These are phyloP conservation scores for Rhinocladiella mackenziei DNA, from an alignment of 2,329 filamentous ascomycete genomes.

Conservation along the genomic window DNA sequence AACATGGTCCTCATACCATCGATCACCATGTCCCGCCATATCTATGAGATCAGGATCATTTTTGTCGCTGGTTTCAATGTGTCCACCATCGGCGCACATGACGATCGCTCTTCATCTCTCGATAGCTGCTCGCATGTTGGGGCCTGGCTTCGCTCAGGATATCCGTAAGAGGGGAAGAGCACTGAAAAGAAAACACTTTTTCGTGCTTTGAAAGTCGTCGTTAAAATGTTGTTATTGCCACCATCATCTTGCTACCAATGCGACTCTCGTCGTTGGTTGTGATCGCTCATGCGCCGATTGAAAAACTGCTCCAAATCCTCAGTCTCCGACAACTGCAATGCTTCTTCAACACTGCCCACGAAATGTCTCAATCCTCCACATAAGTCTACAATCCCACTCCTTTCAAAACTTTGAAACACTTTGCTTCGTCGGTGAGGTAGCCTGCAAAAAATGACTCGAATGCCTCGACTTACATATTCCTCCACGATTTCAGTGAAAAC, in stretches of 20 bases:
- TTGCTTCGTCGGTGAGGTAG: conserved; percentile 48
- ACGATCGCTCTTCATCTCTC: conserved; percentile 32
- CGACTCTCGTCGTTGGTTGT: conserved; percentile 5
- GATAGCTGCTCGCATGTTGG: conserved; percentile 30
- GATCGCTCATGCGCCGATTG: conserved; percentile 12
- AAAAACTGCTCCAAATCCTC: conserved; percentile 51
- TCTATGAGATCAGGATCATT: conserved; percentile 21
- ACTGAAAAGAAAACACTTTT: not conserved
- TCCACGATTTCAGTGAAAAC: conserved; percentile 86
- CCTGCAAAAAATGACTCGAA: conserved; percentile 55
- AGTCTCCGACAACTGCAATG: conserved; percentile 72
- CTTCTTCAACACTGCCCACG: conserved; percentile 77
- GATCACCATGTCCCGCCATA: conserved; percentile 13
- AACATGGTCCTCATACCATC: conserved; percentile 6
- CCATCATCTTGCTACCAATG: conserved; percentile 5
- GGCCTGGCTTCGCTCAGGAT: conserved; percentile 27
- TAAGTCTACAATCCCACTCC: conserved; percentile 78
- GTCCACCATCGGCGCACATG: conserved; percentile 31
- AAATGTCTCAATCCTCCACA: conserved; percentile 76
- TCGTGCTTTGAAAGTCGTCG: not conserved
- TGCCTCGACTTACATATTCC: conserved; percentile 70
- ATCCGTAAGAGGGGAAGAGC: conserved; percentile 17
- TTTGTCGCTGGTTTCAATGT: conserved; percentile 20
- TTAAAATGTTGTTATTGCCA: not conserved
- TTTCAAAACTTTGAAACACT: conserved; percentile 69